Evolutionary conservation across 164 flowering plant species (phyloP), one percentile per base, ranked within the genome.

Genomic region (Kalanchoe fedtschenkoi): DNA sequence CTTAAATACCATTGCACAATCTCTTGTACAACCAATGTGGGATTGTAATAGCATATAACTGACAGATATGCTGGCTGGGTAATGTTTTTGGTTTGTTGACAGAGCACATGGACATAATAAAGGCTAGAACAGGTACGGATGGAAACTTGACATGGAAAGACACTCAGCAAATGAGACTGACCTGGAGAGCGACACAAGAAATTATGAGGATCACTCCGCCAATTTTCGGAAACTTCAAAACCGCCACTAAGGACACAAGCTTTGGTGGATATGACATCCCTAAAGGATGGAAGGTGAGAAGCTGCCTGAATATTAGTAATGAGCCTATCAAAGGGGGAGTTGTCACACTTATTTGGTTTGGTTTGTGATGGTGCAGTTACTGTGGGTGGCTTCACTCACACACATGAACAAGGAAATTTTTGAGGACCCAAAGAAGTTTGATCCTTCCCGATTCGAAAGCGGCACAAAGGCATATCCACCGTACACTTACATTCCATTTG

Each of bases 221-320:
- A 15, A 37, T 54, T 19, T 41, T 58, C 17, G 71, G 77, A 1
- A 68, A 30, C 44, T 64, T 70, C 59, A 65, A 43, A 63, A 43
- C 54, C 5, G 62, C 66, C 19, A 26, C 53, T 16, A 58, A 29
- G 65, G 76, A 70, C 58, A 70, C 62, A 17, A 67, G 7, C 53
- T 70, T 67, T 38, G 74, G 53, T 55, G 77, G 77, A 19, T 70
- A 57, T 43, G 65, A 65, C 21, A 74, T 75, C 35, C 78, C 78
- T 19, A 69, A 75, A 69, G 72, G 75, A 63, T 75, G 78, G 78
- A 69, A 75, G 68, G 78, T 75, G 62, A 32, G 8, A 10, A 19
- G 5, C 58, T 22, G 5, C 5, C 7, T n/a, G 6, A 19, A 19
- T 34, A 56, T 11, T 16, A 30, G 35, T 56, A 56, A 26, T 28